Evolutionary conservation across 331 rosid species (phyloP), one percentile per base, ranked within the genome.

Genomic region (Quercus tomentella): DNA sequence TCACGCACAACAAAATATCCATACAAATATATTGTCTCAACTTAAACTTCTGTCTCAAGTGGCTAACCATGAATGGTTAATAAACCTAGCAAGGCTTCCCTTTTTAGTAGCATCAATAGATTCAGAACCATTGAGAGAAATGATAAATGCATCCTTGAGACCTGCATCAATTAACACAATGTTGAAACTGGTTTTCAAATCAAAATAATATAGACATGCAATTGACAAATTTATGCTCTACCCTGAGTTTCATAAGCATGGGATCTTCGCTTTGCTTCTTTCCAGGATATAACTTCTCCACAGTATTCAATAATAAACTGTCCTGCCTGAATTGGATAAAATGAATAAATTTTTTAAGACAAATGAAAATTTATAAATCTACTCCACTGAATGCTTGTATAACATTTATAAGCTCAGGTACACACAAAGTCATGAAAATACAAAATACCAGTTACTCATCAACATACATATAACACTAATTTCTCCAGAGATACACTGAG

Each of bases 261-360:
- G 55, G 99, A 88, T 89, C 98, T 91, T 73, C 88, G 84, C 76
- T 93, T 95, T 68, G 99, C 99, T 89, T 95, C 97, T 82, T 93
- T 95, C 90, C 98, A 93, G 52, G 98, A 90, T 75, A 95, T 95
- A 62, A 95, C 98, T 90, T 95, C 99, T 85, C 99, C 99, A 76
- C 93, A 93, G 84, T 95, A 95, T 84, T 95, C 99, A 37, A 90
- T 95, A 75, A 95, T 78, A 87, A 95, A 93, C 37, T 88, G 86
- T 61, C 98, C 99, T 23, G 82, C 89, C 96, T 92, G 87, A 81
- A 79, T 76, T 71, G 68, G 62, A 80, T 41, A 58, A 80, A 80
- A 67, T 37, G 81, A 84, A 79, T 66, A 37, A 72, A 82, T 63
- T 26, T 11, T 23, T 14, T 26, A 10, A 14, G 49, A 69, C 16